Evolutionary conservation across 495 filamentous ascomycete genomes (phyloP).

Genomic region (Hypoxylon lienhwacheense): DNA sequence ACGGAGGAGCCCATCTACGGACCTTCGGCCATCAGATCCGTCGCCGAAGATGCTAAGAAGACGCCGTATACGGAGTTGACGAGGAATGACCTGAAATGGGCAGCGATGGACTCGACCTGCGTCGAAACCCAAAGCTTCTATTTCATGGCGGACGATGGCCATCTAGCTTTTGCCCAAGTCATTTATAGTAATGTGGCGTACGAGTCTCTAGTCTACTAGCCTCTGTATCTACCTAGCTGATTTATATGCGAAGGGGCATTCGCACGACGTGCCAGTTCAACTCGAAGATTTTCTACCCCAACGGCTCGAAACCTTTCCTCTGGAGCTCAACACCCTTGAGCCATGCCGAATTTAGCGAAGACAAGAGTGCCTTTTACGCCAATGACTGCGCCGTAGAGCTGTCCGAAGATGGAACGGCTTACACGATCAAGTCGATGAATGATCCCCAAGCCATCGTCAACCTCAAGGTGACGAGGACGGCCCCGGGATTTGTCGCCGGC

Average conservation of each 20-base stretch:
- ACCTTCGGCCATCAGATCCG: conserved; percentile 80
- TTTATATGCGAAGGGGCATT: conserved; percentile 66
- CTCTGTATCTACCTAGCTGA: conserved; percentile 37
- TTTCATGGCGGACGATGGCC: conserved; percentile 75
- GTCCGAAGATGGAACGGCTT: conserved; percentile 77
- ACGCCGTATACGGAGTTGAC: conserved; percentile 79
- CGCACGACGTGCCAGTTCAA: conserved; percentile 90
- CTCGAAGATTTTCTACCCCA: conserved; percentile 81
- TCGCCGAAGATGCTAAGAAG: conserved; percentile 75
- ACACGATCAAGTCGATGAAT: conserved; percentile 81
- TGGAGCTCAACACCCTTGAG: conserved; percentile 78
- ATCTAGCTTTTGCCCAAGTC: conserved; percentile 78
- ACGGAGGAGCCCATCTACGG: conserved; percentile 97
- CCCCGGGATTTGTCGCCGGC: conserved; percentile 84
- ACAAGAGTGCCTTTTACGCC: conserved; percentile 79
- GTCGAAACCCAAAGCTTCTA: conserved; percentile 99
- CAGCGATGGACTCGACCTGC: conserved; percentile 74
- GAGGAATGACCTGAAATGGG: conserved; percentile 81
- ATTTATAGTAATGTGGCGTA: conserved; percentile 98
- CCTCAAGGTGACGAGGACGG: conserved; percentile 69
- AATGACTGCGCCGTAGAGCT: conserved; percentile 79
- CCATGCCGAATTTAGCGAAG: conserved; percentile 80
- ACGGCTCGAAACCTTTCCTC: conserved; percentile 64
- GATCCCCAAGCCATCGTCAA: conserved; percentile 79
- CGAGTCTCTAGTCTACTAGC: conserved; percentile 40